Conservation (phyloP, 2,329 filamentous ascomycete genomes). For the Aspergillus sp. region DNA sequence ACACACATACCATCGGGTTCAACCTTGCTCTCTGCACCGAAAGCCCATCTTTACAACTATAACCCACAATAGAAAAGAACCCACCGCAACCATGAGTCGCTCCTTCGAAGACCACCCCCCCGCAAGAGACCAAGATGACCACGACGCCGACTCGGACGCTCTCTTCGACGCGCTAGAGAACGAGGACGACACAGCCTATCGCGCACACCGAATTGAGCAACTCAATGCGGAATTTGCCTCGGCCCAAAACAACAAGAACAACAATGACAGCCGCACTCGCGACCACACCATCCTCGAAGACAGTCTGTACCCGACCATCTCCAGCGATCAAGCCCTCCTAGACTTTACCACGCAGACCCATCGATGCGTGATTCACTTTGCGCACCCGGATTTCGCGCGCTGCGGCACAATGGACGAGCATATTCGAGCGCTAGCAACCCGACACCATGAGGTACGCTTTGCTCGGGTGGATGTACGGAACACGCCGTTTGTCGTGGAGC, state of each 20-base stretch:
- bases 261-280: conserved; percentile 21
- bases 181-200: conserved; percentile 57
- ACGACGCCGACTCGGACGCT: conserved; percentile 57
- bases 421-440: conserved; percentile 48
- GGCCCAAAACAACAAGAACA: conserved; percentile 38
- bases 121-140: conserved; percentile 40
- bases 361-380: conserved; percentile 63
- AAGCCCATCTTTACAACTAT: neutral
- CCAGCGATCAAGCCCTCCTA: conserved; percentile 59
- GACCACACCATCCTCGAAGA: conserved; percentile 25
- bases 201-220: conserved; percentile 60
- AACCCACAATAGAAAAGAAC: too few relatives aligned
- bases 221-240: conserved; percentile 59
- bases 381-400: conserved; percentile 63
- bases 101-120: conserved; percentile 34
- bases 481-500: conserved; percentile 51
- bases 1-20: neutral
- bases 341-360: conserved; percentile 61
- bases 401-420: conserved; percentile 64
- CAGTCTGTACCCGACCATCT: conserved; percentile 40
- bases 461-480: conserved; percentile 49
- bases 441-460: conserved; percentile 47
- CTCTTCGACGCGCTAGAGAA: conserved; percentile 59
- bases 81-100: conserved; percentile 10
- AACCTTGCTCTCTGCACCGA: neutral